phyloP scores from a whole-genome alignment of 306 rosid species.

The Styphnolobium japonicum region DNA sequence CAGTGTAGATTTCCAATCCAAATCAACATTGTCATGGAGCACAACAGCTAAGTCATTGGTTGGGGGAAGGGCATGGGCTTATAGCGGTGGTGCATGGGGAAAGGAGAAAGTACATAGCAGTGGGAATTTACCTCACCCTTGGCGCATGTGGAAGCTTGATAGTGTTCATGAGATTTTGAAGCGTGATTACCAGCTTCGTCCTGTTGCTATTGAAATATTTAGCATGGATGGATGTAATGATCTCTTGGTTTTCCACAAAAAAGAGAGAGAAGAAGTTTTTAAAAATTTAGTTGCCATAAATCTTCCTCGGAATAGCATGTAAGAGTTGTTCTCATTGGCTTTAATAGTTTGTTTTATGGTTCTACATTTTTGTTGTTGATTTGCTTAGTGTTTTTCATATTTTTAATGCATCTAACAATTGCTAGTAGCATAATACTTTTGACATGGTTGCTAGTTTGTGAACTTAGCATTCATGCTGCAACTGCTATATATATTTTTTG shows the following conservation, averaged over 20 bases:
- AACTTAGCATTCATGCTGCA: background rate
- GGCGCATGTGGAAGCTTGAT: conserved; percentile 99
- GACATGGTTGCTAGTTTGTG: conserved; percentile 12
- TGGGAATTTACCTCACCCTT: conserved; percentile 87
- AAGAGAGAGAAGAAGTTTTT: conserved; percentile 96
- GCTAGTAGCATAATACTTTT: conserved; percentile 1
- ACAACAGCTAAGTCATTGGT: conserved; percentile 57
- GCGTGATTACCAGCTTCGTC: conserved; percentile 99
- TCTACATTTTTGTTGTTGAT: background rate
- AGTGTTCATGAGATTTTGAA: conserved; percentile 98
- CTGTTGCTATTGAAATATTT: conserved; percentile 98
- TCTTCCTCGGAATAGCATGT: conserved; percentile 99
- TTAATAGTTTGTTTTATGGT: conserved; percentile 10
- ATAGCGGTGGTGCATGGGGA: conserved; percentile 99
- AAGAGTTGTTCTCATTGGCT: conserved; percentile 30
- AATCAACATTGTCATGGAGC: conserved; percentile 73
- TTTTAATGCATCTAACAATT: background rate
- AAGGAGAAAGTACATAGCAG: conserved; percentile 81
- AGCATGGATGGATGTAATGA: conserved; percentile 99
- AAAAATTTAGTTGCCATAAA: conserved; percentile 87
- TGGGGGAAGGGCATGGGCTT: conserved; percentile 99
- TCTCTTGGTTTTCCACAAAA: conserved; percentile 97
- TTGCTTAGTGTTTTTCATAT: conserved; percentile 4
- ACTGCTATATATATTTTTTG: background rate
- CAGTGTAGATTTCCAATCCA: conserved; percentile 78